A percentile compares a stretch with the other conserved stretches of the same genome.
Conservation (phyloP, 305 asterid species). For the Fraxinus baroniana region DNA sequence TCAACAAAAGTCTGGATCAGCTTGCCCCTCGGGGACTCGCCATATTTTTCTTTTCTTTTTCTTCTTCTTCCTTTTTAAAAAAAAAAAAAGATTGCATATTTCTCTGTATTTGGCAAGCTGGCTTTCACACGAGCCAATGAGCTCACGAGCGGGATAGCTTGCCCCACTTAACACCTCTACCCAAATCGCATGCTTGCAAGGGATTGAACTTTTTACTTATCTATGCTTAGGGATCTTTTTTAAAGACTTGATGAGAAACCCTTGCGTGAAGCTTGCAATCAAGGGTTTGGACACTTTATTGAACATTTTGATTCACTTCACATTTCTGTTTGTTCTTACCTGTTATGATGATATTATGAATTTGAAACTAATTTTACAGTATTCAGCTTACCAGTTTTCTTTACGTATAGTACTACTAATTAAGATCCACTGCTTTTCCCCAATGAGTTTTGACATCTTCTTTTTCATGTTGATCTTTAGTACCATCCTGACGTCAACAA, state of each 20-base stretch:
- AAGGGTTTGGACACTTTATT: neutral
- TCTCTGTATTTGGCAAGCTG: neutral
- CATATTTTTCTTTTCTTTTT: no score
- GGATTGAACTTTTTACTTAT: neutral
- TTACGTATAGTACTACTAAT: neutral
- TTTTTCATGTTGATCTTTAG: slow-evolving; percentile 43
- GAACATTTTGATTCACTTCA: neutral
- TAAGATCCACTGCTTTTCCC: neutral
- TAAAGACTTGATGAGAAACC: neutral
- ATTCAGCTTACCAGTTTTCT: neutral
- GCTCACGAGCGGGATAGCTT: neutral
- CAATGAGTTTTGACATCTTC: slow-evolving; percentile 21
- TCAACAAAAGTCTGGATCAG: neutral
- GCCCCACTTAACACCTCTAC: neutral
- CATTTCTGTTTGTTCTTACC: neutral
- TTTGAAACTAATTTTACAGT: neutral
- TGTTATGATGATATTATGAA: neutral
- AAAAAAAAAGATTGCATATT: neutral
- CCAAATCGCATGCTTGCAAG: neutral
- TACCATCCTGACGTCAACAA: slow-evolving; percentile 98
- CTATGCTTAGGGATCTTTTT: neutral
- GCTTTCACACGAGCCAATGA: neutral
- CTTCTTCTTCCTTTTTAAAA: no score
- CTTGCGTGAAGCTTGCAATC: neutral
- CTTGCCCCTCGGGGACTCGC: neutral